Base-by-base conservation (phyloP, 2,329 filamentous ascomycete genomes). In the Macrophomina pseudophaseolina region DNA sequence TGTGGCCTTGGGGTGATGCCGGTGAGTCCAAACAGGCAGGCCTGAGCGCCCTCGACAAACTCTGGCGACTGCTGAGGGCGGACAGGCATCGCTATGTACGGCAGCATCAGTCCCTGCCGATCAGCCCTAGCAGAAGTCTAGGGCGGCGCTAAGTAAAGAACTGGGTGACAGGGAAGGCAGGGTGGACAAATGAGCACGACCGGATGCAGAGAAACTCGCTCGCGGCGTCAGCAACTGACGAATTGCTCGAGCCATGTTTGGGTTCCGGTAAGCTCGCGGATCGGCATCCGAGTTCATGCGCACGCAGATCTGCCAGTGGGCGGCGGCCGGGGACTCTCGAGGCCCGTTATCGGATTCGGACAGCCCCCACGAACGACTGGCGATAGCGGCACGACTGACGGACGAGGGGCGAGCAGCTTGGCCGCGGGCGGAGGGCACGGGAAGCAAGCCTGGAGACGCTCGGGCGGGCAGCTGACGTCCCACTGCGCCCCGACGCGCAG, bases 401-500 rank as follows among this genome's bases (percentile, higher is more conserved):
- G 49, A 30, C 30, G 38, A 40, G 5, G 35, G 5, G 38, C n/a
- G 16, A 23, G 53, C 35, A 6, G 2, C 5, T 3, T 11, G n/a
- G n/a, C 18, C 12, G 11, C 14, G 35, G 54, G 54, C 35, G 54
- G 38, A 44, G 54, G 35, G 23, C 53, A 58, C 4, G 53, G 35
- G 33, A 46, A 28, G 16, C 28, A 40, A n/a, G 51, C 12, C n/a
- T 33, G 51, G 52, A 16, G n/a, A 42, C 3, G 30, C 58, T 32
- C 42, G 58, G 44, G 58, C 58, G 58, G 58, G 58, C 58, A 62
- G 58, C 58, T 62, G 58, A 62, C 58, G 44, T 62, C 42, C 58
- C 58, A 62, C 58, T 62, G 58, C 58, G 58, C 58, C 58, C 42
- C 58, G 58, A 62, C 58, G 58, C 44, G 58, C 58, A 62, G 58